phyloP scores from a whole-genome alignment of 345 rosid genomes.

The Citrus reticulata region DNA sequence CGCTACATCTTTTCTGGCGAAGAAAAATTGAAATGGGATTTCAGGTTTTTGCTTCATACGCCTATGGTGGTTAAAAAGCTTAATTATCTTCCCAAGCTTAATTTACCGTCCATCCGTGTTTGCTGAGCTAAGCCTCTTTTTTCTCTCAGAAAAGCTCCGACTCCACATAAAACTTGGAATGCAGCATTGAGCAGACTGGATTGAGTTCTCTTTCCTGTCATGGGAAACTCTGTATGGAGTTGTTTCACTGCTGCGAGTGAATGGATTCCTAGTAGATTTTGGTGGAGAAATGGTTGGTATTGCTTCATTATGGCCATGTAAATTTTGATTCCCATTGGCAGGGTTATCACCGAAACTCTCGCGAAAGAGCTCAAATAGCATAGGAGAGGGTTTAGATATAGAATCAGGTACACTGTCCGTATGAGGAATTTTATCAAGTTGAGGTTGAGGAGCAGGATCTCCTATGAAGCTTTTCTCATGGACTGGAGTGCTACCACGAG shows the following conservation, averaged over 20 bases:
- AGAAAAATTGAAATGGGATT: conserved; percentile 2
- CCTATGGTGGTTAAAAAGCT: not conserved
- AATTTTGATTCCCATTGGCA: conserved; percentile 3
- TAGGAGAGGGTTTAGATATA: conserved; percentile 21
- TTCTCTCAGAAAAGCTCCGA: conserved; percentile 44
- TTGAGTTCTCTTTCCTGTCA: conserved; percentile 25
- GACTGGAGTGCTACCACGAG: conserved; percentile 35
- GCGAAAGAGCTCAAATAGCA: conserved; percentile 47
- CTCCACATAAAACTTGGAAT: conserved; percentile 43
- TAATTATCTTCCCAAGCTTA: not conserved
- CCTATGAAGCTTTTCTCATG: conserved; percentile 27
- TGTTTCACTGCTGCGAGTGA: conserved; percentile 12
- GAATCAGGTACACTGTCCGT: conserved; percentile 5
- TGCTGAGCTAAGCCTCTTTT: conserved; percentile 29
- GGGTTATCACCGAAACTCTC: conserved; percentile 32
- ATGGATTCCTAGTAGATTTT: conserved; percentile 12
- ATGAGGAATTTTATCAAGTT: conserved; percentile 12
- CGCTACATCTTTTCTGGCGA: not conserved
- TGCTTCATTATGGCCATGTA: conserved; percentile 14
- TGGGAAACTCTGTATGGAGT: conserved; percentile 14
- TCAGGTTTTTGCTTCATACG: conserved; percentile 8
- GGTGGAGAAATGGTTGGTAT: conserved; percentile 13
- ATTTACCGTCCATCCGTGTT: not conserved
- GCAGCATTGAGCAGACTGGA: conserved; percentile 36
- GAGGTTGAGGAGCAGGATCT: conserved; percentile 1